Base-by-base conservation (phyloP, 768 basidiomycete species). In the Phallus indusiatus region DNA sequence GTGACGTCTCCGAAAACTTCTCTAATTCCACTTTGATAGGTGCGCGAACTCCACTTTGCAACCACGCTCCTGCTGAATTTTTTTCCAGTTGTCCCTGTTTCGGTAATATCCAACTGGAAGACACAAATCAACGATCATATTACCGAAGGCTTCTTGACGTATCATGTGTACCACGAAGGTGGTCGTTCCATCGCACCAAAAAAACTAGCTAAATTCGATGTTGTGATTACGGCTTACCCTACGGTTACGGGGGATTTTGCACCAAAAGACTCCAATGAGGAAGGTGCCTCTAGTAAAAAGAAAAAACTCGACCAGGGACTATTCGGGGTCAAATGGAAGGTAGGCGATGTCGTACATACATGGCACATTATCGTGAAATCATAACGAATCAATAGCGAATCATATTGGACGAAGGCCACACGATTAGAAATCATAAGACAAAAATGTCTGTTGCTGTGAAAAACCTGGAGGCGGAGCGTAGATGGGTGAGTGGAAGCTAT, bases 341-440 rank as follows among this genome's bases (percentile, higher is more conserved):
- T 84, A 50, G 18, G 59, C 22, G 5, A 28, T 22, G 70, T 67
- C 21, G 21, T 11, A 42, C 1, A 34, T 21, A 24, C 1, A 34
- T 21, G 5, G 10, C 33, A 17, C 14, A 5, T 17, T 21, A 33
- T 24, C 14, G 12, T 28, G 18, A 17, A 34, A 24, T 47, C 18
- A 21, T 20, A 42, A 49, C 17, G 1, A 56, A 14, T 8, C 16
- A 11, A 17, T 59, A 88, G 84, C 77, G 94, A 59, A 69, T 94
- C 47, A 81, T 95, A 20, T 74, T 94, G 5, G 94, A 96, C 63
- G 94, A 96, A 72, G 94, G 90, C 0, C 94, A 96, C 67, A 84
- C 68, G 22, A 86, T 96, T 62, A 83, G 91, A 54, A 96, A 95
- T 68, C 81, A 88, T 1, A 86, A 79, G 69, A 91, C 93, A 0